Conservation (phyloP, 306 rosid species). For the Erythrophleum fordii region DNA sequence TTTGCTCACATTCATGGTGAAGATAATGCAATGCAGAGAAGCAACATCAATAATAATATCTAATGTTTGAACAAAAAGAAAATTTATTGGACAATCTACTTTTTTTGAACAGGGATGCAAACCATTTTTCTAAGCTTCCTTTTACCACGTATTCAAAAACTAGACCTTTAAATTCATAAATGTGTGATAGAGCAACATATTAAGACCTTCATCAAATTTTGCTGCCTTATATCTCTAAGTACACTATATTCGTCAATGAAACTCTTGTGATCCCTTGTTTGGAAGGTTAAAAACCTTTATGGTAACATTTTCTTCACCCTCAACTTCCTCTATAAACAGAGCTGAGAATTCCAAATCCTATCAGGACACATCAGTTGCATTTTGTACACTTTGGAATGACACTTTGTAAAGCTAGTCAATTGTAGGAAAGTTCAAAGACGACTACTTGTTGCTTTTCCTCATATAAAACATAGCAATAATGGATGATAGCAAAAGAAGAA, state of each 20-base stretch:
- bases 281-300: constrained; percentile 4
- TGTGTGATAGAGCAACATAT: no score
- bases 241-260: background rate
- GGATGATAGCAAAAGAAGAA: no score
- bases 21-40: no score
- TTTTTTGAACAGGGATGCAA: no score
- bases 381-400: background rate
- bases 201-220: no score
- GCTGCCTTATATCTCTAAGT: background rate
- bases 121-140: no score
- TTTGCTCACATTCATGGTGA: no score
- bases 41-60: no score
- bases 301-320: background rate
- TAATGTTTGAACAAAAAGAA: no score
- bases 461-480: background rate
- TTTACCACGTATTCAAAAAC: constrained; percentile 3
- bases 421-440: background rate
- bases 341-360: background rate
- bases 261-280: no score
- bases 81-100: no score
- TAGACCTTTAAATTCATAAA: constrained; percentile 9
- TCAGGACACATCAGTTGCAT: background rate
- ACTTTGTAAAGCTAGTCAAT: background rate
- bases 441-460: background rate
- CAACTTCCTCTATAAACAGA: background rate